Conservation (phyloP, 2,329 filamentous ascomycete genomes). For the Davidsoniella virescens region DNA sequence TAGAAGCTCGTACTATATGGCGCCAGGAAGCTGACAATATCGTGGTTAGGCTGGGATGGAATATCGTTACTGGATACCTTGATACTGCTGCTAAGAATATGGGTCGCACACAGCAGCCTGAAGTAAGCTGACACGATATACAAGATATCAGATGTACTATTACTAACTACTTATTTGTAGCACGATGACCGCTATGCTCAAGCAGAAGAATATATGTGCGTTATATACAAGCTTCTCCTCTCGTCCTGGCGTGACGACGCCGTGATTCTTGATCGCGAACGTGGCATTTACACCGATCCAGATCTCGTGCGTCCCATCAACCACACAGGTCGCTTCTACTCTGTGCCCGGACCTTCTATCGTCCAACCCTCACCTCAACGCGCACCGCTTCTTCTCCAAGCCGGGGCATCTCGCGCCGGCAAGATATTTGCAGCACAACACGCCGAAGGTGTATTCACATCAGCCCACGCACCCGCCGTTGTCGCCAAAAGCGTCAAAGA, state of each 20-base stretch:
- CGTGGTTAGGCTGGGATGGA: constrained; percentile 14
- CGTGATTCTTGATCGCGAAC: constrained; percentile 40
- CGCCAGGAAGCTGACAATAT: not conserved
- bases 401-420: constrained; percentile 49
- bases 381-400: constrained; percentile 53
- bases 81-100: constrained; percentile 50
- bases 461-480: constrained; percentile 44
- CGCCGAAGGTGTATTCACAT: constrained; percentile 56
- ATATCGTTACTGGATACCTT: constrained; percentile 51
- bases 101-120: constrained; percentile 33
- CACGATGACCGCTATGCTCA: constrained; percentile 51
- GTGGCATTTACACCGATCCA: constrained; percentile 37
- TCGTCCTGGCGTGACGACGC: constrained; percentile 53
- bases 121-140: constrained; percentile 40
- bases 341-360: constrained; percentile 44
- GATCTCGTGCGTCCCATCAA: constrained; percentile 46
- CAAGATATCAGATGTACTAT: constrained; percentile 25
- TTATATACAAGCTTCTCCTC: constrained; percentile 51
- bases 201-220: constrained; percentile 47
- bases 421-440: constrained; percentile 53
- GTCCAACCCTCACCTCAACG: constrained; percentile 51
- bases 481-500: constrained; percentile 47
- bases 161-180: not conserved
- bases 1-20: not conserved
- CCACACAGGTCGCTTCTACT: constrained; percentile 47